Percentiles rank a stretch among this genome's conserved stretches.
Conservation (phyloP, 2,329 filamentous ascomycete species). For the Xylaria hypoxylon region DNA sequence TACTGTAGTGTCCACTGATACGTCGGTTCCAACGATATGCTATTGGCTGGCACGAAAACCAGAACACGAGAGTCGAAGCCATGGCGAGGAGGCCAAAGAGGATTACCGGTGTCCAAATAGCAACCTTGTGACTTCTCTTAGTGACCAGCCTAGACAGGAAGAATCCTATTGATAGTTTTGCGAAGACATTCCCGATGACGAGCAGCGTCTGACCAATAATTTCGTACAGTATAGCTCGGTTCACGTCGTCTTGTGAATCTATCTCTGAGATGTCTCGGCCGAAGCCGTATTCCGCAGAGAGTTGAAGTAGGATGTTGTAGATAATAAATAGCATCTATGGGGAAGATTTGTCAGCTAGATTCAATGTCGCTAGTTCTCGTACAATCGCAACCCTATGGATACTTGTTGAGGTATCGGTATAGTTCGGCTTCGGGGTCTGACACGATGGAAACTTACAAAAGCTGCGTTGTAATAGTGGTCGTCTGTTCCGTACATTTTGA, state of each 20-base stretch:
- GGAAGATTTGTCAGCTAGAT: background rate
- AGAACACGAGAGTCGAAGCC: slow-evolving; percentile 21
- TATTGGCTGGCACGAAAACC: slow-evolving; percentile 37
- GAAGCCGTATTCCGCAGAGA: slow-evolving; percentile 23
- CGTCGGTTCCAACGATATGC: slow-evolving; percentile 38
- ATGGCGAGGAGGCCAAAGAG: slow-evolving; percentile 12
- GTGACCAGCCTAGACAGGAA: slow-evolving; percentile 55
- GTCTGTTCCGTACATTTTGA: slow-evolving; percentile 17
- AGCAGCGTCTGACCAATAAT: slow-evolving; percentile 53
- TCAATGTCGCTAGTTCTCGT: background rate
- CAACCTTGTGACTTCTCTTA: slow-evolving; percentile 51
- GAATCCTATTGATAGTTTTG: slow-evolving; percentile 55
- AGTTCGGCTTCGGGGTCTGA: background rate
- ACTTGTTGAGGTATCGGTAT: background rate
- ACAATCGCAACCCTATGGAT: background rate
- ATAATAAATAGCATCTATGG: slow-evolving; percentile 21
- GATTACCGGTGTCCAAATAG: slow-evolving; percentile 51
- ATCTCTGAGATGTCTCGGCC: slow-evolving; percentile 24
- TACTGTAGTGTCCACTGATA: slow-evolving; percentile 31
- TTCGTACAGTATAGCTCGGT: slow-evolving; percentile 48
- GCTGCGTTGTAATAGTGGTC: slow-evolving; percentile 29
- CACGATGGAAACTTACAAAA: slow-evolving; percentile 27
- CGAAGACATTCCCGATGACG: slow-evolving; percentile 54
- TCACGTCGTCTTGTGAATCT: slow-evolving; percentile 1
- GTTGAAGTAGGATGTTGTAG: slow-evolving; percentile 23